Percentiles rank a stretch among this genome's conserved stretches.
Conservation (phyloP, 257 asterid species). For the Nicotiana tomentosiformis region DNA sequence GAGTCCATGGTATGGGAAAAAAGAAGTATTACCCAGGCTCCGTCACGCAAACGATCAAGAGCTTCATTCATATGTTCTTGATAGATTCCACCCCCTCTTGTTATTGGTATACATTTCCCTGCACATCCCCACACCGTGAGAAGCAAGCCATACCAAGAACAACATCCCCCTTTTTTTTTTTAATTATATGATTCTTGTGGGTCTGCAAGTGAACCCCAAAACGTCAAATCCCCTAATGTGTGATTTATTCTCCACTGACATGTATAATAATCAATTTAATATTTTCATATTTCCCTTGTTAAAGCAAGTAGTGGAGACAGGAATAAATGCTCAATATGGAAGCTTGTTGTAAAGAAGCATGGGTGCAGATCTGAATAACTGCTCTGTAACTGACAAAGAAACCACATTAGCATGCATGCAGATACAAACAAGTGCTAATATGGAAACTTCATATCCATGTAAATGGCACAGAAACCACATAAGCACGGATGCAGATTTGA, state of each 20-base stretch:
- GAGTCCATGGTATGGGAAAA: slow-evolving; percentile 2
- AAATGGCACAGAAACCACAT: neutral
- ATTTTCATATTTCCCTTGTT: neutral
- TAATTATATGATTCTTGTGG: neutral
- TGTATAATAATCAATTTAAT: neutral
- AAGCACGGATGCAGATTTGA: neutral
- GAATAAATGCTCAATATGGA: neutral
- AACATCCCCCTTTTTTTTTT: neutral
- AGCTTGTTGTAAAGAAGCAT: neutral
- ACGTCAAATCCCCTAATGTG: neutral
- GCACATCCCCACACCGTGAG: slow-evolving; percentile 22
- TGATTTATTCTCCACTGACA: neutral
- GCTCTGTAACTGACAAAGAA: neutral
- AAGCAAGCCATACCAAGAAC: neutral
- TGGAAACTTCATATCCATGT: neutral
- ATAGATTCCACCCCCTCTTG: slow-evolving; percentile 91
- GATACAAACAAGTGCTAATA: neutral
- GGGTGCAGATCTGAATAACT: neutral
- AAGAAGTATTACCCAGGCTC: slow-evolving; percentile 71
- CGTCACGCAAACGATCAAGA: slow-evolving; percentile 70
- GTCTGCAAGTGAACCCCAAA: neutral
- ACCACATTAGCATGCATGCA: too few species aligned
- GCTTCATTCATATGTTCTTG: slow-evolving; percentile 98
- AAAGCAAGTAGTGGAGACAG: neutral
- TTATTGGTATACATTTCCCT: slow-evolving; percentile 98